These are phyloP conservation scores for Teratosphaeriaceae sp. DNA, from an alignment of 2,329 filamentous ascomycete species.

Conservation along the genomic window DNA sequence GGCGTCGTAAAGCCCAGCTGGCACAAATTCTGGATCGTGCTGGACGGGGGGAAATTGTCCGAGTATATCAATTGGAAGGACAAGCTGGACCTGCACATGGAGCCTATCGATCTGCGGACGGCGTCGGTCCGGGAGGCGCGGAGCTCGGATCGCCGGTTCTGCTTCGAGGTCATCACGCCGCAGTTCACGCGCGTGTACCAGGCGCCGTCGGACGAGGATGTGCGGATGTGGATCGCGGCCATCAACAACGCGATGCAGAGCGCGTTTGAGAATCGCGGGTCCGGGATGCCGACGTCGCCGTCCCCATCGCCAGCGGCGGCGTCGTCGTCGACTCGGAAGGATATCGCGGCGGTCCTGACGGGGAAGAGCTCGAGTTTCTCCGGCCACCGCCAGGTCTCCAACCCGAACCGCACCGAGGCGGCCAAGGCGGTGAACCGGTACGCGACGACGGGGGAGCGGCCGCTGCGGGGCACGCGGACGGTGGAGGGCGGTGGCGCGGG, in stretches of 20 bases:
- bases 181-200: slow-evolving; percentile 95
- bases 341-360: slow-evolving; percentile 87
- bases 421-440: slow-evolving; percentile 65
- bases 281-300: slow-evolving; percentile 35
- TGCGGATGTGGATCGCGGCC: slow-evolving; percentile 91
- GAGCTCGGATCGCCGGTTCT: slow-evolving; percentile 90
- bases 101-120: slow-evolving; percentile 94
- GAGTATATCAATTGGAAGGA: slow-evolving; percentile 99
- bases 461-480: too few relatives aligned
- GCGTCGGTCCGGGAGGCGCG: slow-evolving; percentile 93
- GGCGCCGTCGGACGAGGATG: slow-evolving; percentile 94
- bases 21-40: slow-evolving; percentile 99
- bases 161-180: slow-evolving; percentile 97
- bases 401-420: slow-evolving; percentile 34
- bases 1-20: slow-evolving; percentile 95
- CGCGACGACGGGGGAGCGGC: slow-evolving; percentile 85
- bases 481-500: too few relatives aligned
- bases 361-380: slow-evolving; percentile 78
- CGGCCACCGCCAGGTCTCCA: slow-evolving; percentile 44
- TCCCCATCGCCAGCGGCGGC: slow-evolving; percentile 40
- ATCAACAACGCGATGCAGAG: slow-evolving; percentile 98
- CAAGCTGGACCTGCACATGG: slow-evolving; percentile 91
- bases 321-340: slow-evolving; percentile 50
- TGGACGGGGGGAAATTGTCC: slow-evolving; percentile 92
- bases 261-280: slow-evolving; percentile 71